These are phyloP conservation scores for Takashimella koratensis DNA, from an alignment of 1,284 basidiomycete genomes.

Conservation along the genomic window DNA sequence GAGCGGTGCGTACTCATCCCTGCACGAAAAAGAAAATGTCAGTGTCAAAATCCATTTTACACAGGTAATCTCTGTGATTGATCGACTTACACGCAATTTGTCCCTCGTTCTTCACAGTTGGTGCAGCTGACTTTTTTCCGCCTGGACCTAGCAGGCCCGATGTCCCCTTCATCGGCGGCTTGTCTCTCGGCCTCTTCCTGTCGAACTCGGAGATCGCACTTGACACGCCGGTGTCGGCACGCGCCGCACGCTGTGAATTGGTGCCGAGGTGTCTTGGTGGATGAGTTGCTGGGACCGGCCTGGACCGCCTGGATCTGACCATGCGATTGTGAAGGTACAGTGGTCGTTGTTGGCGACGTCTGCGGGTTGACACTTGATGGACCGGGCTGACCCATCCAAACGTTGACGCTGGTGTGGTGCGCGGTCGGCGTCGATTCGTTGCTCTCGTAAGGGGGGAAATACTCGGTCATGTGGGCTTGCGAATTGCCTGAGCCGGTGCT, in stretches of 20 bases:
- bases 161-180: slow-evolving; percentile 18
- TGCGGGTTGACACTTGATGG: neutral
- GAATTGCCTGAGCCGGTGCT: neutral
- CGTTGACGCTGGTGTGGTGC: neutral
- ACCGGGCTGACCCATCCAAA: neutral
- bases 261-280: slow-evolving; percentile 62
- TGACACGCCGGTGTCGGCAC: slow-evolving; percentile 71
- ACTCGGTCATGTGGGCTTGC: neutral
- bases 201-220: slow-evolving; percentile 45
- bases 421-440: neutral
- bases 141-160: slow-evolving; percentile 45
- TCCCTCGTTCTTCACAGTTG: slow-evolving; percentile 76
- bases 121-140: slow-evolving; percentile 58
- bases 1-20: slow-evolving; percentile 77
- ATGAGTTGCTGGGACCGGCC: neutral
- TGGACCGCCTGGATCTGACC: neutral
- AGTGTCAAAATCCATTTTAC: neutral
- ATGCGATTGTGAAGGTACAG: neutral
- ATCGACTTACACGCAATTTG: slow-evolving; percentile 77
- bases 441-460: neutral
- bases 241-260: slow-evolving; percentile 85
- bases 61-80: too few species aligned
- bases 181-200: slow-evolving; percentile 32
- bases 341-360: neutral
- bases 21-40: slow-evolving; percentile 36